Conservation (phyloP, 164 flowering plant species). For the Berberis thunbergii region DNA sequence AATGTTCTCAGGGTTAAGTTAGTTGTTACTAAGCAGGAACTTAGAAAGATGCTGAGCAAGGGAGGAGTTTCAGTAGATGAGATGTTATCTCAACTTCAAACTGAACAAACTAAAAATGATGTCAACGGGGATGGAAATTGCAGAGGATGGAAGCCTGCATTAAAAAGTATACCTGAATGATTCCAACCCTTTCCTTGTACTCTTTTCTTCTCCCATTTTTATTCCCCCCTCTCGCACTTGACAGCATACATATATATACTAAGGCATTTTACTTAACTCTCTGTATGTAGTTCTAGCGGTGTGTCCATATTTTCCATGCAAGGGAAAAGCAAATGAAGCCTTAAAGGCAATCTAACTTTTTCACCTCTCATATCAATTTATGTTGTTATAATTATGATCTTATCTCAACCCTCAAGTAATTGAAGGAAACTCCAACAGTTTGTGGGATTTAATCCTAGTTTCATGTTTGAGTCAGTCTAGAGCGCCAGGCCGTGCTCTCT, state of each 20-base stretch:
- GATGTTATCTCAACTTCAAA: slow-evolving; percentile 21
- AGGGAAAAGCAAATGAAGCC: neutral
- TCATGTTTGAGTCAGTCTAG: no score
- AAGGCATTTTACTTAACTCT: neutral
- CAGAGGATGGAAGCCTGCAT: slow-evolving; percentile 38
- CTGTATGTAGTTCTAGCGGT: neutral
- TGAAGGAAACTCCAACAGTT: no score
- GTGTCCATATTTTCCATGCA: neutral
- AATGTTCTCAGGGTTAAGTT: slow-evolving; percentile 50
- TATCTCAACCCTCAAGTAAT: no score
- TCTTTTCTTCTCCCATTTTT: neutral
- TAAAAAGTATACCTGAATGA: slow-evolving; percentile 49
- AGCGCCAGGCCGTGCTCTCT: no score
- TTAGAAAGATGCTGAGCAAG: slow-evolving; percentile 42
- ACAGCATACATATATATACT: neutral
- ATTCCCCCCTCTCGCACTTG: neutral
- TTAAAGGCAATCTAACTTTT: no score
- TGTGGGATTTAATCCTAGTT: no score
- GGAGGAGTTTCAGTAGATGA: slow-evolving; percentile 38
- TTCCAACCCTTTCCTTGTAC: neutral
- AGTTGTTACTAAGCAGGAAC: slow-evolving; percentile 51
- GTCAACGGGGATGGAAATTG: slow-evolving; percentile 7
- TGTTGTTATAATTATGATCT: no score
- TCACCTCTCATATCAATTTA: no score
- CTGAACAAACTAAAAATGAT: slow-evolving; percentile 5